A percentile compares a stretch with the other conserved stretches of the same genome.
phyloP scores from a whole-genome alignment of 2,329 filamentous ascomycete species.

The Trichoderma harzianum region DNA sequence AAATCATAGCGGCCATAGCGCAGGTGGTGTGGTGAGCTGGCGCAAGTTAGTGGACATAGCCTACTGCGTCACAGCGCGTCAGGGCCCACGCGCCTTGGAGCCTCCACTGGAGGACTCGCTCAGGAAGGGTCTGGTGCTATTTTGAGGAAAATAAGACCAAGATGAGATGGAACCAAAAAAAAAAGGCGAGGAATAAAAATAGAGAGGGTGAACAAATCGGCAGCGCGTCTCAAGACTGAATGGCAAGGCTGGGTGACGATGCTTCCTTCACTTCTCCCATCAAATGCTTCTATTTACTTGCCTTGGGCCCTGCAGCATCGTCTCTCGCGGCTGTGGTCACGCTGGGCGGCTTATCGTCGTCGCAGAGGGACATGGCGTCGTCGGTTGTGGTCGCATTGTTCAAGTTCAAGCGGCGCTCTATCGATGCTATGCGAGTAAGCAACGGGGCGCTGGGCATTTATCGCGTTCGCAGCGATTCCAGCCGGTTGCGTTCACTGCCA shows the following conservation, averaged over 20 bases:
- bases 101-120: neutral
- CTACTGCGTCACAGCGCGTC: slow-evolving; percentile 16
- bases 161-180: neutral
- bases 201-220: neutral
- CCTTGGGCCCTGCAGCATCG: slow-evolving; percentile 2
- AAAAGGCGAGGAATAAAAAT: neutral
- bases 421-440: neutral
- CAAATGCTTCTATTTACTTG: slow-evolving; percentile 1
- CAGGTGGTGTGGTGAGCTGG: neutral
- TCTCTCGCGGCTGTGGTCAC: neutral
- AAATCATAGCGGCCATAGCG: slow-evolving; percentile 3
- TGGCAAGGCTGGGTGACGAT: neutral
- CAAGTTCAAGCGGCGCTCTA: slow-evolving; percentile 7
- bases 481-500: neutral
- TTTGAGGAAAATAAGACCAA: neutral
- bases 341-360: slow-evolving; percentile 12
- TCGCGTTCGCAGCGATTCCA: slow-evolving; percentile 2
- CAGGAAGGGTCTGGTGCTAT: neutral
- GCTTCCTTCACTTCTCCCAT: neutral
- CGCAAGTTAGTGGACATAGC: slow-evolving; percentile 4
- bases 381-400: slow-evolving; percentile 13
- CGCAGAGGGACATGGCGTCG: slow-evolving; percentile 14
- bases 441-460: neutral
- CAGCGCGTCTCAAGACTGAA: neutral
- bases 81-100: slow-evolving; percentile 5